Evolutionary conservation across 495 filamentous ascomycete genomes (phyloP).

Genomic region (Annulohypoxylon maeteangense): DNA sequence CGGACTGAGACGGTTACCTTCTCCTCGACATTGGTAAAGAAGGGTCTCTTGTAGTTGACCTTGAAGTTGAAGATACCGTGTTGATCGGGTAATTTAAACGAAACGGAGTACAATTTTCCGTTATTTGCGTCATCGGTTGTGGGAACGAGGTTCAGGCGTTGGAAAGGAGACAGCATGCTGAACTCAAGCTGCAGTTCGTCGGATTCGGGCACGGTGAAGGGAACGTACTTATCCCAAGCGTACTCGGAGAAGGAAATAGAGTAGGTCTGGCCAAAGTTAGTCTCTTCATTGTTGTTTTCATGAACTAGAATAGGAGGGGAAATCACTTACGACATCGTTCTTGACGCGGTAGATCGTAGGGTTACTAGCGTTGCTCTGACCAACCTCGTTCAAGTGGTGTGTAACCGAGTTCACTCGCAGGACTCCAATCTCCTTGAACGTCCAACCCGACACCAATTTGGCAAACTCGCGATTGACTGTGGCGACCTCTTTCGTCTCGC

Average conservation of each 20-base stretch:
- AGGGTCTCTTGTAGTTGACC: constrained; percentile 95
- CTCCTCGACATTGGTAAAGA: constrained; percentile 89
- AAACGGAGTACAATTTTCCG: constrained; percentile 76
- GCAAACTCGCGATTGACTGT: constrained; percentile 88
- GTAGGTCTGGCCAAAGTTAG: constrained; percentile 70
- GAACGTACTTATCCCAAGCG: constrained; percentile 70
- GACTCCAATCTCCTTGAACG: constrained; percentile 93
- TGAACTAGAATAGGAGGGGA: background rate
- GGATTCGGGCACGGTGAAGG: constrained; percentile 72
- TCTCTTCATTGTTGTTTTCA: background rate
- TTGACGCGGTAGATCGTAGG: constrained; percentile 95
- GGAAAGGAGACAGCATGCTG: constrained; percentile 98
- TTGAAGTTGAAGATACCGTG: constrained; percentile 98
- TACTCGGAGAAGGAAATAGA: constrained; percentile 91
- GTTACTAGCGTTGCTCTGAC: constrained; percentile 68
- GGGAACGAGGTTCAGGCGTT: constrained; percentile 81
- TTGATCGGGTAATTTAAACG: constrained; percentile 89
- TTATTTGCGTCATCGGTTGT: constrained; percentile 65
- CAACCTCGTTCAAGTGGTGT: constrained; percentile 75
- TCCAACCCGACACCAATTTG: constrained; percentile 84
- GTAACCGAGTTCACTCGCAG: constrained; percentile 84
- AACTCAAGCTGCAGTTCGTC: constrained; percentile 94
- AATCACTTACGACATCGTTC: constrained; percentile 86
- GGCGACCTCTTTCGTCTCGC: constrained; percentile 62
- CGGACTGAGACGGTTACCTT: constrained; percentile 94